Conservation (phyloP, 2,329 filamentous ascomycete species). For the Nigrospora oryzae region DNA sequence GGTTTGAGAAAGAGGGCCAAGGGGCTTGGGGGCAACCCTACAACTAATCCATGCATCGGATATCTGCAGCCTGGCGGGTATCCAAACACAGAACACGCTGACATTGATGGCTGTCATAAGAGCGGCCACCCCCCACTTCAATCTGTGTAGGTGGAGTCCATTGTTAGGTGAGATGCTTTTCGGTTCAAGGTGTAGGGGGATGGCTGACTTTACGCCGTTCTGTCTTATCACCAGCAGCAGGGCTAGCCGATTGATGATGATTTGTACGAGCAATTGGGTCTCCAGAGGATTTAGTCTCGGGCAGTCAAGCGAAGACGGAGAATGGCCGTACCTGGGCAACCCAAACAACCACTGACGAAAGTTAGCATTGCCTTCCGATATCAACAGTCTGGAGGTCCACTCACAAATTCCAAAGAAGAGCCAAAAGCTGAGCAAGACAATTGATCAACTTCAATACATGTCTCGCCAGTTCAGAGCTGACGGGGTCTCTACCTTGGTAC, state of each 20-base stretch:
- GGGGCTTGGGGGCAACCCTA: background rate
- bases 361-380: background rate
- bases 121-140: conserved; percentile 29
- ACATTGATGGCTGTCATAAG: conserved; percentile 33
- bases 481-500: conserved; percentile 13
- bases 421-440: background rate
- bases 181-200: too few species aligned
- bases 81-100: conserved; percentile 35
- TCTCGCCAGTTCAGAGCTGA: background rate
- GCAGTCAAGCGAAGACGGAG: fast-evolving
- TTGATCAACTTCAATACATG: background rate
- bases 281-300: background rate
- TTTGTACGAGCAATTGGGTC: conserved; percentile 34
- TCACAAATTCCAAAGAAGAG: conserved; percentile 3
- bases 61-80: conserved; percentile 29
- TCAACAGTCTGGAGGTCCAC: background rate
- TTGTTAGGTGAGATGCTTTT: background rate
- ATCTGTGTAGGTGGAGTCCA: conserved; percentile 13
- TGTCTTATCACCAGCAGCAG: conserved; percentile 26
- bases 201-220: background rate
- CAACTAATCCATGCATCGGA: conserved; percentile 19
- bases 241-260: conserved; percentile 34
- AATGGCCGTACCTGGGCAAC: conserved; percentile 8
- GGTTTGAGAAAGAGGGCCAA: background rate
- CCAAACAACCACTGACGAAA: background rate